Evolutionary conservation across 1,284 basidiomycete genomes (phyloP).

Genomic region (Peniophora sp.): DNA sequence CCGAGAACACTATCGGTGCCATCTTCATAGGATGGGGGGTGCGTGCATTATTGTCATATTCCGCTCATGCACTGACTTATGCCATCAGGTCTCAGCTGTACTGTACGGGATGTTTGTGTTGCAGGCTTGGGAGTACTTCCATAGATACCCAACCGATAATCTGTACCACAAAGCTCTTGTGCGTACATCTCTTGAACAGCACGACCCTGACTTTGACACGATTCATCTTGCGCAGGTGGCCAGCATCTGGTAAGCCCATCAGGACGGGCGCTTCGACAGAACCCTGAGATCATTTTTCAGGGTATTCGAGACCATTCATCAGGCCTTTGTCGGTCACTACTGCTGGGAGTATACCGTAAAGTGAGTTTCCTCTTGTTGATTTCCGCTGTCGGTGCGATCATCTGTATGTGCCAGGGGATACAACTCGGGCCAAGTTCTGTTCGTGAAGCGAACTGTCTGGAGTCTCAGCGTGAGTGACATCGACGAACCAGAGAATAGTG

Average conservation of each 20-base stretch:
- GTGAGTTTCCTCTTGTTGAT: conserved; percentile 22
- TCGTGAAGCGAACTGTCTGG: conserved; percentile 36
- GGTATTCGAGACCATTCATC: conserved; percentile 42
- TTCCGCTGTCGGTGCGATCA: not conserved
- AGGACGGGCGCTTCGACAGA: not conserved
- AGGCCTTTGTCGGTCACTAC: conserved; percentile 44
- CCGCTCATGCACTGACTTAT: not conserved
- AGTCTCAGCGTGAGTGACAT: conserved; percentile 33
- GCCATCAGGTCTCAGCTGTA: conserved; percentile 16
- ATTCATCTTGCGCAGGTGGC: conserved; percentile 32
- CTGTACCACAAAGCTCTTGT: conserved; percentile 48
- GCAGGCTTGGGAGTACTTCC: conserved; percentile 48
- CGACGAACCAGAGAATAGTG: not conserved
- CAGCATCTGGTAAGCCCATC: conserved; percentile 30
- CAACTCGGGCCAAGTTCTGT: conserved; percentile 20
- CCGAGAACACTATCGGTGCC: conserved; percentile 53
- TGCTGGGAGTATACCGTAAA: conserved; percentile 48
- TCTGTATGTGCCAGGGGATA: not conserved
- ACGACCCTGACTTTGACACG: not conserved
- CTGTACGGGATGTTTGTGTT: conserved; percentile 42
- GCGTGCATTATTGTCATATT: conserved; percentile 24
- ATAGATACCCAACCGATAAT: conserved; percentile 46
- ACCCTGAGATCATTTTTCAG: conserved; percentile 21
- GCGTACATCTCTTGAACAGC: conserved; percentile 16
- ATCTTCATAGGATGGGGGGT: conserved; percentile 48